Percentiles rank a stretch among this genome's conserved stretches.
These are phyloP conservation scores for Millerozyma miso DNA, from an alignment of 805 yeast genomes.

Conservation along the genomic window DNA sequence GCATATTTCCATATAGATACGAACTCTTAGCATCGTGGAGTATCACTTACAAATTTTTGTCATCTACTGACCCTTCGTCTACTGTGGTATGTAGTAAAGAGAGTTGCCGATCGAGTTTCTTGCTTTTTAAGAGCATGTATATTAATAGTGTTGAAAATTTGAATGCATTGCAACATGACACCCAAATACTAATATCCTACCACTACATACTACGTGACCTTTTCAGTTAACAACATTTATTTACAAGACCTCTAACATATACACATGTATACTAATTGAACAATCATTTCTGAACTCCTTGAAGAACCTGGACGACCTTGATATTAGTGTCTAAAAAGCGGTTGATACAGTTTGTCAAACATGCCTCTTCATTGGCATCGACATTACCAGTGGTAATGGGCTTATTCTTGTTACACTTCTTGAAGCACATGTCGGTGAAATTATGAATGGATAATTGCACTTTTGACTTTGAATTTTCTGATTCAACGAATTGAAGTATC, in stretches of 20 bases:
- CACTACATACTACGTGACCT: neutral
- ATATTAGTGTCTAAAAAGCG: slow-evolving; percentile 85
- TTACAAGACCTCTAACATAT: neutral
- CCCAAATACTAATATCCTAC: neutral
- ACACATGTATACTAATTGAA: neutral
- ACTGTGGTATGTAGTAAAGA: neutral
- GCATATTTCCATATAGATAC: slow-evolving; percentile 23
- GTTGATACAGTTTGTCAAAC: slow-evolving; percentile 78
- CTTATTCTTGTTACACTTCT: slow-evolving; percentile 61
- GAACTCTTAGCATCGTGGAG: slow-evolving; percentile 38
- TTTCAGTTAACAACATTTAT: neutral
- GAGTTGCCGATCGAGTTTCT: neutral
- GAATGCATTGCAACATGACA: neutral
- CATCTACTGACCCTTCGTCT: neutral
- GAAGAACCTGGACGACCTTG: slow-evolving; percentile 63
- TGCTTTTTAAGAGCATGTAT: neutral
- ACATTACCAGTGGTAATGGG: slow-evolving; percentile 47
- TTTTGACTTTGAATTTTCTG: slow-evolving; percentile 82
- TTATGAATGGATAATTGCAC: slow-evolving; percentile 82
- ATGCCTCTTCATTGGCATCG: slow-evolving; percentile 57
- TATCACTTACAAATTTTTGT: slow-evolving; percentile 10
- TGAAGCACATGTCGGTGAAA: slow-evolving; percentile 88
- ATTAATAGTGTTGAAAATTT: neutral
- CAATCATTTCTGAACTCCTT: slow-evolving; percentile 24
- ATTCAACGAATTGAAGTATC: slow-evolving; percentile 68